Evolutionary conservation across 371 early-diverging fungal genomes (phyloP).

Genomic region (Mortierella sp.): DNA sequence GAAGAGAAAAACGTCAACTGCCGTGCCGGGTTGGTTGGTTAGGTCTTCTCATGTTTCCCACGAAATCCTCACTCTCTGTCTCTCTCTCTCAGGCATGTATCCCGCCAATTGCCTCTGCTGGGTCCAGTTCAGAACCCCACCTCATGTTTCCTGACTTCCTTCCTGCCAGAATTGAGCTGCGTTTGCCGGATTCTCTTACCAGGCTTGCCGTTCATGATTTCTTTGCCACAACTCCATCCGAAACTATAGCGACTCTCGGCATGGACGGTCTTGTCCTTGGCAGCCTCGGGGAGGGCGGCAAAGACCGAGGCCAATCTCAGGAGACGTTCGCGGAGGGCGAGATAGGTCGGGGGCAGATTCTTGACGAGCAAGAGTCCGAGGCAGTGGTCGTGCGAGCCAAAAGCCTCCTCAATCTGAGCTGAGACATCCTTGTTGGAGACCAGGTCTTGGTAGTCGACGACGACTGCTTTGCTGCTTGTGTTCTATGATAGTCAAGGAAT

Average conservation of each 20-base stretch:
- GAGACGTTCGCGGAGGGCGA: conserved; percentile 59
- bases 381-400: conserved; percentile 60
- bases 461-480: conserved; percentile 33
- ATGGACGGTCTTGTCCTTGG: conserved; percentile 60
- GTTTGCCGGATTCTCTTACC: too few species aligned
- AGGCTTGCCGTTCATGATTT: conserved; percentile 70
- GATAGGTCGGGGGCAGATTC: conserved; percentile 61
- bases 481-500: conserved; percentile 5
- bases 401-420: conserved; percentile 61
- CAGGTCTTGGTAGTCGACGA: conserved; percentile 57
- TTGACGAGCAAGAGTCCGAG: conserved; percentile 66
- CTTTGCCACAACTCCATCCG: conserved; percentile 76
- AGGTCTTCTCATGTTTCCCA: background rate
- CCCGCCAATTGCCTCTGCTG: background rate
- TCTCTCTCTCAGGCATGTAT: background rate
- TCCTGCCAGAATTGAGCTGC: too few species aligned
- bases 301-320: conserved; percentile 64
- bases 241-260: conserved; percentile 63
- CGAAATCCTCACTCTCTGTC: background rate
- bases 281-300: conserved; percentile 64
- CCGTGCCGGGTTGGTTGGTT: conserved; percentile 2
- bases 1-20: background rate
- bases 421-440: conserved; percentile 46
- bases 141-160: too few species aligned
- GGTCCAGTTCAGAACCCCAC: background rate